Base-by-base conservation (phyloP, 2,329 filamentous ascomycete genomes). In the Elsinoe perseae region DNA sequence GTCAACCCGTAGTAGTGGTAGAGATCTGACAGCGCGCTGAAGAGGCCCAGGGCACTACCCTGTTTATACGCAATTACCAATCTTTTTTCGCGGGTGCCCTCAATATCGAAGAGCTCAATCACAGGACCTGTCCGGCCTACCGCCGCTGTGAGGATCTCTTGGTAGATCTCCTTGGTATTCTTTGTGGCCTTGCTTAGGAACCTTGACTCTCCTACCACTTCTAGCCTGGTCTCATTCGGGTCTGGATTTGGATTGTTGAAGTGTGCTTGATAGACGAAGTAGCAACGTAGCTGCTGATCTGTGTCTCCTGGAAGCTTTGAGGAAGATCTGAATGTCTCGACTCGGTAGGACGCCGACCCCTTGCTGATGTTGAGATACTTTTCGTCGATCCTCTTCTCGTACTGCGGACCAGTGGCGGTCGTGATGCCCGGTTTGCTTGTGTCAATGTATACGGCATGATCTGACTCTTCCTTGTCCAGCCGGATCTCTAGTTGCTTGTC, bases 1-100 rank as follows among this genome's bases (percentile, higher is more conserved):
- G 93, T 98, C 60, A 97, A 81, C 42, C 93, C 92, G 68, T 98
- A 98, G 81, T 96, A 97, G 75, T 98, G 93, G 77, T 98, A 98
- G 12, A 98, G 78, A 70, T 97, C 91, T 62, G 89, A 95, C 64
- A 98, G 76, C 25, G 93, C 90, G 64, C 91, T 95, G 80, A 98
- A 98, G 66, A 98, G 78, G 61, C 93, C 93, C 64, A 89, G 80
- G 27, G 93, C 93, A 16, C 92, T 95, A 61, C 91, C 86, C 64
- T 92, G 89, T 64, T 92, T 90, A 79, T 96, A 97, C 44, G 91
- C 93, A 65, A 98, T 81, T 56, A 98, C 90, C 59, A 98, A 77
- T 65, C 93, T 83, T 81, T 96, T 97, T 77, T 98, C 93, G 28
- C 86, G 82, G 16, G 86, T 87, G 63, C 82, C 89, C 68, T 95